A percentile compares a stretch with the other conserved stretches of the same genome.
phyloP scores from a whole-genome alignment of 2,329 filamentous ascomycete species.

The Colletotrichum sp. region DNA sequence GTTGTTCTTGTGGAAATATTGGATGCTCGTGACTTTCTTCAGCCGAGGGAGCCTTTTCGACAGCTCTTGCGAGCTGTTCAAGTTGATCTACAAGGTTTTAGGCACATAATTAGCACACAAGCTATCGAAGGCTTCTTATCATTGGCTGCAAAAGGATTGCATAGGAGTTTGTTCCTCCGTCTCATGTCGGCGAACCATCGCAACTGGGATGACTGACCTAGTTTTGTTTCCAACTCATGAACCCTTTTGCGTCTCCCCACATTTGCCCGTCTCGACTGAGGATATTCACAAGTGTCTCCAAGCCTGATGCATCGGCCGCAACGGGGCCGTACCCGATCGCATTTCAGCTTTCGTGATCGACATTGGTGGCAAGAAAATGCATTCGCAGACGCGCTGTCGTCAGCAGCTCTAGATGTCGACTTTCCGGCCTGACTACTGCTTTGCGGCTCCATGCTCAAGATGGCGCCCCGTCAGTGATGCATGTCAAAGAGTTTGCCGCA shows the following conservation, averaged over 20 bases:
- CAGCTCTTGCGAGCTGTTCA: slow-evolving; percentile 14
- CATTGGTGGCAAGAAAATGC: slow-evolving; percentile 29
- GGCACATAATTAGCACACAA: slow-evolving; percentile 17
- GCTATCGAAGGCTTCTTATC: not conserved
- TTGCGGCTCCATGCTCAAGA: not conserved
- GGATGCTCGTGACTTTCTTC: not conserved
- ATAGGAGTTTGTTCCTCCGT: not conserved
- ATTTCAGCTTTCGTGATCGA: slow-evolving; percentile 30
- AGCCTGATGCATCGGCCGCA: slow-evolving; percentile 29
- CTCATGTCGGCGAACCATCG: not conserved
- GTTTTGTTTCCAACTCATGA: slow-evolving; percentile 26
- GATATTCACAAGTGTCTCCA: slow-evolving; percentile 27
- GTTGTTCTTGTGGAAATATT: not conserved
- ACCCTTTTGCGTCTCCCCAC: slow-evolving; percentile 25
- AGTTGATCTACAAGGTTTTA: slow-evolving; percentile 6
- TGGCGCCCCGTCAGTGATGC: not conserved
- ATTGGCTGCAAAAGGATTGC: not conserved
- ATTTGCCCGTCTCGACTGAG: slow-evolving; percentile 23
- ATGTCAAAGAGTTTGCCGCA: not conserved
- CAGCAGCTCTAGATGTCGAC: not conserved
- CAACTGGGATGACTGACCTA: not conserved
- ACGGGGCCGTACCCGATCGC: slow-evolving; percentile 27
- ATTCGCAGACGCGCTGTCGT: not conserved
- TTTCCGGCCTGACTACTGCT: not conserved
- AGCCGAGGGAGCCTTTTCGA: slow-evolving; percentile 13